A percentile compares a stretch with the other conserved stretches of the same genome.
phyloP scores from a whole-genome alignment of 768 basidiomycete genomes.

The Mycena sanguinolenta region DNA sequence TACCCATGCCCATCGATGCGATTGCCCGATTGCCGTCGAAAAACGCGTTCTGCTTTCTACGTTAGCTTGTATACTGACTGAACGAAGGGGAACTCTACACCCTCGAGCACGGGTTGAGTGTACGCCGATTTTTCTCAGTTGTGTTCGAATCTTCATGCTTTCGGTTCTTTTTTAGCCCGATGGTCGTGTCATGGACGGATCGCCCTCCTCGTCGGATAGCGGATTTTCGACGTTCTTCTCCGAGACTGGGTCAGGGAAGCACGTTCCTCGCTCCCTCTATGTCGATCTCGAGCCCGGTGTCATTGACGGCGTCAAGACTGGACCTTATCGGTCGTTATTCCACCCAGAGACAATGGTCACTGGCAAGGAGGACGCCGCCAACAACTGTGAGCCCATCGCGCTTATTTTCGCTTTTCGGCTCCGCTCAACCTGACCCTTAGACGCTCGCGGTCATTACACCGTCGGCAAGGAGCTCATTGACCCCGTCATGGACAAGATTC shows the following conservation, averaged over 20 bases:
- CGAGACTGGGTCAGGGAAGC: slow-evolving; percentile 95
- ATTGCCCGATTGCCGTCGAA: slow-evolving; percentile 37
- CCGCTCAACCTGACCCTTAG: slow-evolving; percentile 56
- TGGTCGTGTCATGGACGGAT: slow-evolving; percentile 87
- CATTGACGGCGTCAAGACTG: slow-evolving; percentile 96
- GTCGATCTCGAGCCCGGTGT: slow-evolving; percentile 98
- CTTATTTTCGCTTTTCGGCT: slow-evolving; percentile 15
- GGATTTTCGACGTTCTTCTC: slow-evolving; percentile 99
- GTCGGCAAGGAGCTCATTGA: slow-evolving; percentile 99
- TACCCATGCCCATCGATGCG: slow-evolving; percentile 29
- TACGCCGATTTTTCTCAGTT: slow-evolving; percentile 54
- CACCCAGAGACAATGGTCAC: slow-evolving; percentile 99
- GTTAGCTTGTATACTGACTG: slow-evolving; percentile 48
- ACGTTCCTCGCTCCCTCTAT: slow-evolving; percentile 97
- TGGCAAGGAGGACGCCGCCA: slow-evolving; percentile 99
- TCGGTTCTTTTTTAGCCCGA: slow-evolving; percentile 77
- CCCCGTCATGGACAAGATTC: slow-evolving; percentile 94
- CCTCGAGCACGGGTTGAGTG: slow-evolving; percentile 97
- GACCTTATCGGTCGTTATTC: slow-evolving; percentile 96
- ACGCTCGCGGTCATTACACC: slow-evolving; percentile 98
- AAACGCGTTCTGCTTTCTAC: slow-evolving; percentile 46
- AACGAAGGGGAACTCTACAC: slow-evolving; percentile 96
- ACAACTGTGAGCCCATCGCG: slow-evolving; percentile 81
- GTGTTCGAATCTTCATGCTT: slow-evolving; percentile 33
- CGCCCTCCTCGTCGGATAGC: slow-evolving; percentile 81